Evolutionary conservation across 2,329 filamentous ascomycete genomes (phyloP), one percentile per base, ranked within the genome.

Genomic region (Cladosporium halotolerans): DNA sequence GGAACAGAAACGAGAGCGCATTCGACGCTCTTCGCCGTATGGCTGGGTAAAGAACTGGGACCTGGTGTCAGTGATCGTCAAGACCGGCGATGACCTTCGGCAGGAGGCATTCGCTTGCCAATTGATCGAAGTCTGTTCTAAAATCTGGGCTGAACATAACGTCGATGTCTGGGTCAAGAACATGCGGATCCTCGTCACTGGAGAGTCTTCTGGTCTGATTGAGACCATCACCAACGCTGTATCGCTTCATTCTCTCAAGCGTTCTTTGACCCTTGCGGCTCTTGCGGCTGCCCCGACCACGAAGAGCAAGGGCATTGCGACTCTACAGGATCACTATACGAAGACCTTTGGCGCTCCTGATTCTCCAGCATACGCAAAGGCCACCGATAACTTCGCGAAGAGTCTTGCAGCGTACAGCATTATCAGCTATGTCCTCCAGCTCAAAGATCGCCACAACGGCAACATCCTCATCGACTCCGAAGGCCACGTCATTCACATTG

Each of bases 1-100:
- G 88, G 82, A 86, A 61, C 79, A 84, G 52, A 93, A 93, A 70
- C 88, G 86, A 63, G 88, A 92, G 69, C 85, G 88, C 16, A 89
- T 93, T 66, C 80, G 88, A 57, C 86, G 87, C 62, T 87, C 87
- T 1, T 92, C 88, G 0, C 88, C 88, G 0, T 93, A 91, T 65
- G 88, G 88, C 9, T 89, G 86, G 82, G 89, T 90, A 84, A 88
- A 88, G 72, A 92, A 90, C 65, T 93, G 88, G 88, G 88, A 93
- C 64, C 77, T 93, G 19, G 78, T 93, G 57, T 91, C 86, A 65
- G 88, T 93, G 55, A 93, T 93, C 65, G 85, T 93, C 62, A 93
- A 93, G 74, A 93, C 88, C 9, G 88, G 88, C 2, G 86, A 86
- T 2, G 88, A 93, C 70, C 73, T 93, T 57, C 79, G 88, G 47